phyloP scores from a whole-genome alignment of 441 rosid genomes.

The Erodium texanum region DNA sequence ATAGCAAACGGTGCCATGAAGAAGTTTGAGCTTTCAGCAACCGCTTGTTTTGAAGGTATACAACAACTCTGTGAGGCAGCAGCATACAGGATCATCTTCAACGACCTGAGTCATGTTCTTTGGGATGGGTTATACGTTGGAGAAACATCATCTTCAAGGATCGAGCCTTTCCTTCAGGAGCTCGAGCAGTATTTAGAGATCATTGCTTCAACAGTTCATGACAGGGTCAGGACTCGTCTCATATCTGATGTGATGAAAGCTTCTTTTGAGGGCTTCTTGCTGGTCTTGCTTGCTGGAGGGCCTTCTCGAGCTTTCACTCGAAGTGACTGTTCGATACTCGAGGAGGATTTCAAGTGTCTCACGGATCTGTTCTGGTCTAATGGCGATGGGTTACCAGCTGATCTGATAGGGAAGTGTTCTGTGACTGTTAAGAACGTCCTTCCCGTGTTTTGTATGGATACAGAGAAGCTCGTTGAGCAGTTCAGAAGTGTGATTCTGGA shows the following conservation, averaged over 20 bases:
- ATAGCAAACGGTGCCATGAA: constrained; percentile 26
- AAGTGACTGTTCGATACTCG: constrained; percentile 40
- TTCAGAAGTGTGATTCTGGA: constrained; percentile 36
- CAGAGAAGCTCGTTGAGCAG: constrained; percentile 41
- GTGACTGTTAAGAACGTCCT: constrained; percentile 38
- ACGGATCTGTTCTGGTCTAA: constrained; percentile 73
- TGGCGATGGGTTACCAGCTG: constrained; percentile 63
- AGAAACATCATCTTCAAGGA: constrained; percentile 68
- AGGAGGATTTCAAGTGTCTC: constrained; percentile 54
- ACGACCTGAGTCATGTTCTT: constrained; percentile 51
- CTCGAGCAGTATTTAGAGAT: constrained; percentile 52
- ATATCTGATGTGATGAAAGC: constrained; percentile 64
- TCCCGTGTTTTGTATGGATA: constrained; percentile 38
- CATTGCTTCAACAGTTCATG: constrained; percentile 49
- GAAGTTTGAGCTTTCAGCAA: constrained; percentile 42
- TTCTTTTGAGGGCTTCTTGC: constrained; percentile 56
- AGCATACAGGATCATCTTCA: constrained; percentile 42
- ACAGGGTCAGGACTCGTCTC: constrained; percentile 50
- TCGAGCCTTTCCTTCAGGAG: constrained; percentile 63
- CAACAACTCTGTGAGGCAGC: constrained; percentile 48
- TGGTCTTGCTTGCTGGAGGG: constrained; percentile 69
- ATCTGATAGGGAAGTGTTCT: constrained; percentile 51
- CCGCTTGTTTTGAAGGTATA: constrained; percentile 50
- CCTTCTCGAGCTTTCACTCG: constrained; percentile 45
- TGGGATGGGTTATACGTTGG: constrained; percentile 57